These are phyloP conservation scores for Xylaria palmicola DNA, from an alignment of 495 filamentous ascomycete genomes.

Conservation along the genomic window DNA sequence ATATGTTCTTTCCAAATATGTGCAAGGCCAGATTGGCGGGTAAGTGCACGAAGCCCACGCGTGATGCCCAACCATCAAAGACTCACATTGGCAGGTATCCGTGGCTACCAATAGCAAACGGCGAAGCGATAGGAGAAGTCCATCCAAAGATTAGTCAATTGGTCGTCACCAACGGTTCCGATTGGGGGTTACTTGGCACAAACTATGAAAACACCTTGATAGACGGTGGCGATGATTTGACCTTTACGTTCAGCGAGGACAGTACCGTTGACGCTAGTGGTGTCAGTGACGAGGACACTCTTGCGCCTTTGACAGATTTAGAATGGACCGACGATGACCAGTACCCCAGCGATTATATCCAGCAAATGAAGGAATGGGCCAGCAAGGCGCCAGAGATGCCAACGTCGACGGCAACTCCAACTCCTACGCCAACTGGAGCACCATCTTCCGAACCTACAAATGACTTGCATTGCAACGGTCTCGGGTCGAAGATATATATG, in stretches of 20 bases:
- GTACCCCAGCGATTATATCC: neutral
- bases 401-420: neutral
- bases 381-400: neutral
- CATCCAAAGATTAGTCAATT: constrained; percentile 2
- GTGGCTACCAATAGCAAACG: neutral
- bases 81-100: neutral
- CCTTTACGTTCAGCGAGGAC: constrained; percentile 6
- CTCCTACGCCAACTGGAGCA: constrained; percentile 2
- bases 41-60: neutral
- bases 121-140: constrained; percentile 6
- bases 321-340: neutral
- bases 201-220: constrained; percentile 8
- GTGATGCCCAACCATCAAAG: neutral
- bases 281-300: constrained; percentile 5
- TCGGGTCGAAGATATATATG: neutral
- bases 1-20: neutral
- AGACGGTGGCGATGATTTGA: constrained; percentile 4
- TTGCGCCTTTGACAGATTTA: constrained; percentile 8
- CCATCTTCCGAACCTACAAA: constrained; percentile 9
- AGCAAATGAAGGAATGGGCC: neutral
- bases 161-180: constrained; percentile 7
- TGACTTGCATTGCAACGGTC: constrained; percentile 4
- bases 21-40: neutral
- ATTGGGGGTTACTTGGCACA: constrained; percentile 5
- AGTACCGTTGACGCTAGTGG: constrained; percentile 5